These are phyloP conservation scores for Phoenix dactylifera DNA, from an alignment of 176 grass and related monocot species.

Conservation along the genomic window DNA sequence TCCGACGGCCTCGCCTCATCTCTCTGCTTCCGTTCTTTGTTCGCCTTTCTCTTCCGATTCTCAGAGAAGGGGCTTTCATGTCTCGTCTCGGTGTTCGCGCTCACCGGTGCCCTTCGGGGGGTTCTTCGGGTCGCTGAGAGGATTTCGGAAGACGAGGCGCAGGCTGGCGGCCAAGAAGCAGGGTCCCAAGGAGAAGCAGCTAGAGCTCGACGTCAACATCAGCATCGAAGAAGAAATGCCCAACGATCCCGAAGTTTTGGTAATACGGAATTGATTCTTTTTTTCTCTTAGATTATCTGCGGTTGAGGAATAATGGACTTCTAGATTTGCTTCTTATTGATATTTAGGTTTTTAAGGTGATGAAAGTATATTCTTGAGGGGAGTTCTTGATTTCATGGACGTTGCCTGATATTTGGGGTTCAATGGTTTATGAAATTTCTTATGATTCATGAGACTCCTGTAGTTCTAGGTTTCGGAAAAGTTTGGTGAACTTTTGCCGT, in stretches of 20 bases:
- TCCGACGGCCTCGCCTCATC: not conserved
- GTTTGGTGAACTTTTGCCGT: too few relatives aligned
- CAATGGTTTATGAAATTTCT: too few relatives aligned
- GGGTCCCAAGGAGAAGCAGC: conserved; percentile 59
- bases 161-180: conserved; percentile 43
- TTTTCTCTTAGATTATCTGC: not conserved
- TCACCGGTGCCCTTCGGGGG: conserved; percentile 26
- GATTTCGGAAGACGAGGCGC: conserved; percentile 44
- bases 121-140: conserved; percentile 37
- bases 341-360: too few relatives aligned
- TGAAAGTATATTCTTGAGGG: too few relatives aligned
- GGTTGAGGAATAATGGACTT: too few relatives aligned
- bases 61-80: conserved; percentile 23
- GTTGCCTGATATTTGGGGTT: too few relatives aligned
- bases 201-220: conserved; percentile 72
- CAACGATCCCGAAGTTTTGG: conserved; percentile 82
- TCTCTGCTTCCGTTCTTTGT: conserved; percentile 3
- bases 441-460: too few relatives aligned
- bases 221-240: conserved; percentile 54
- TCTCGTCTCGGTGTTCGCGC: conserved; percentile 17
- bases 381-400: too few relatives aligned
- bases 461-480: too few relatives aligned
- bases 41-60: conserved; percentile 19
- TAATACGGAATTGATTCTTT: conserved; percentile 7
- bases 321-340: too few relatives aligned